phyloP scores from a whole-genome alignment of 257 asterid genomes.

The Capsicum pubescens region DNA sequence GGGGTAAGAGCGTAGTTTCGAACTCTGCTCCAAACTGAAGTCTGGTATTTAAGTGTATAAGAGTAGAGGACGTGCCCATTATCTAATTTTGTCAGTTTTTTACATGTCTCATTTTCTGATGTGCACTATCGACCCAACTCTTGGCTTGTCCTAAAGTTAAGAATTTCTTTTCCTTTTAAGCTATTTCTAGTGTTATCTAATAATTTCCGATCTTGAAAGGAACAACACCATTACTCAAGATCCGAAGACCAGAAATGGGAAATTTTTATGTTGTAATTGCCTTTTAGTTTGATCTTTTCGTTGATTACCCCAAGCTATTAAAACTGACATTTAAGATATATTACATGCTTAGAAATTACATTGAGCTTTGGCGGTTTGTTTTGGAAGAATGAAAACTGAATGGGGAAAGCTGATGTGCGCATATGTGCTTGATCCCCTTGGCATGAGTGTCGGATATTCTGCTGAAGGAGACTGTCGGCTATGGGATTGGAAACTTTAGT shows the following conservation, averaged over 20 bases:
- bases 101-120: background rate
- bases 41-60: background rate
- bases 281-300: background rate
- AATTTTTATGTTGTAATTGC: background rate
- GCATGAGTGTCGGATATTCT: background rate
- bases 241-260: slow-evolving; percentile 5
- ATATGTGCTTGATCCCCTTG: background rate
- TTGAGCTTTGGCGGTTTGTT: background rate
- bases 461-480: slow-evolving; percentile 4
- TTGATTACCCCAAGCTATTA: background rate
- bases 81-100: background rate
- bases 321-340: background rate
- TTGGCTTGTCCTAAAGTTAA: background rate
- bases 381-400: background rate
- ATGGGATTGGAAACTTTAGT: slow-evolving; percentile 1
- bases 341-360: background rate
- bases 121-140: background rate
- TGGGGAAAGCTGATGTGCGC: background rate
- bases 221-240: background rate
- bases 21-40: background rate
- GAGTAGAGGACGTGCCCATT: background rate
- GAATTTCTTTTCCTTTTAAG: background rate
- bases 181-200: background rate
- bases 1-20: background rate
- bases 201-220: slow-evolving; percentile 5